Evolutionary conservation across 768 basidiomycete genomes (phyloP), one percentile per base, ranked within the genome.

Genomic region (Ramaria sp.): DNA sequence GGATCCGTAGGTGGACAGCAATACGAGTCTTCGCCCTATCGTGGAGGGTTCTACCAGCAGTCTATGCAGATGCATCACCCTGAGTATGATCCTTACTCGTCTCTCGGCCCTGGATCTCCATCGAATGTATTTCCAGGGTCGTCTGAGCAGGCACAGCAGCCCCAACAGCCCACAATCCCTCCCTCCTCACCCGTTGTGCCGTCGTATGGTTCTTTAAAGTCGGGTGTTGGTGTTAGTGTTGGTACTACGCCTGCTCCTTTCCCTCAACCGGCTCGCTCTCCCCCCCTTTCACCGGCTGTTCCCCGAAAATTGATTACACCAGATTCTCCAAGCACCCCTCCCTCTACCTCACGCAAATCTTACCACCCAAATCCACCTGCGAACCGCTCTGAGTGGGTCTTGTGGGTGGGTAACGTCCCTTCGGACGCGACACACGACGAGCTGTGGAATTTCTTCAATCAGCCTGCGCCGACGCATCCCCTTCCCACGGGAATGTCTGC

Each of bases 381-480:
- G 10, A 75, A 86, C 51, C 78, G 89, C 13, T 89, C 88, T 6
- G 88, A 90, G 56, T 94, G 87, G 88, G 92, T 92, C 1, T 90
- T 93, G 88, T 96, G 94, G 94, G 83, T 82, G 12, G 94, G 94
- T 9, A 97, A 97, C 63, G 85, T 96, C 3, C 88, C 89, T 2
- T 75, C 76, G 5, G 88, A 93, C 61, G 82, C 89, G 15, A 81
- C 79, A 3, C 78, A 90, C 57, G 83, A 90, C 59, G 93, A 96
- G 63, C 72, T 96, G 3, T 88, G 84, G 85, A 72, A 72, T 6
- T 94, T 93, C 66, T 93, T 97, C 70, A 83, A 76, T 58, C 63
- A 67, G 47, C 57, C 63, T 7, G 25, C 48, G 45, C 55, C 58
- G 16, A 52, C 63, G 16, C 44, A 44, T 42, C 58, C 59, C 4